phyloP scores from a whole-genome alignment of 495 filamentous ascomycete genomes.

The Daldinia bambusicola region DNA sequence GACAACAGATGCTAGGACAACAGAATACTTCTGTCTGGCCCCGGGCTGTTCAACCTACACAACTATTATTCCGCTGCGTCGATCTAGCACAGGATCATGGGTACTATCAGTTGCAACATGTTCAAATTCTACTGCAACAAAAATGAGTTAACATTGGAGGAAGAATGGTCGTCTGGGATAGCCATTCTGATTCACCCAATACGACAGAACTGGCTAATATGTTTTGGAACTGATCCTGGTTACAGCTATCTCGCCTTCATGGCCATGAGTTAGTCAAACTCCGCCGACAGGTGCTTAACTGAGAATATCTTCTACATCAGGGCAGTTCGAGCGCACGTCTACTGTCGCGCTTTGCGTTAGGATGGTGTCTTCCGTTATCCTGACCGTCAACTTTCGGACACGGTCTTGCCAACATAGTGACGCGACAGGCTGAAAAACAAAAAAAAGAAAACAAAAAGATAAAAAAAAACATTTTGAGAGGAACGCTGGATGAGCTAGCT shows the following conservation, averaged over 20 bases:
- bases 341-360: neutral
- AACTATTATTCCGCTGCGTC: constrained; percentile 47
- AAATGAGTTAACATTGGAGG: constrained; percentile 25
- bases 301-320: neutral
- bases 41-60: constrained; percentile 23
- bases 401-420: constrained; percentile 1
- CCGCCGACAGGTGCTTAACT: neutral
- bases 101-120: constrained; percentile 19
- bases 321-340: neutral
- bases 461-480: constrained; percentile 30
- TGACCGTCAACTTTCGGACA: neutral
- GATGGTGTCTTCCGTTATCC: constrained; percentile 3
- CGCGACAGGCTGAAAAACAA: neutral
- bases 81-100: constrained; percentile 47
- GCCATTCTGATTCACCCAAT: constrained; percentile 7
- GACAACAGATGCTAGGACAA: constrained; percentile 17
- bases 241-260: neutral
- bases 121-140: constrained; percentile 17
- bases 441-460: neutral
- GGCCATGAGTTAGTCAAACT: neutral
- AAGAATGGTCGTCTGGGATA: constrained; percentile 17
- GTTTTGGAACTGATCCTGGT: constrained; percentile 17
- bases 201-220: constrained; percentile 1
- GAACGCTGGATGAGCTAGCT: constrained; percentile 42
- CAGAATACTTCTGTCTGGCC: constrained; percentile 1